phyloP scores from a whole-genome alignment of 257 asterid species.

The Craterostigma plantagineum region DNA sequence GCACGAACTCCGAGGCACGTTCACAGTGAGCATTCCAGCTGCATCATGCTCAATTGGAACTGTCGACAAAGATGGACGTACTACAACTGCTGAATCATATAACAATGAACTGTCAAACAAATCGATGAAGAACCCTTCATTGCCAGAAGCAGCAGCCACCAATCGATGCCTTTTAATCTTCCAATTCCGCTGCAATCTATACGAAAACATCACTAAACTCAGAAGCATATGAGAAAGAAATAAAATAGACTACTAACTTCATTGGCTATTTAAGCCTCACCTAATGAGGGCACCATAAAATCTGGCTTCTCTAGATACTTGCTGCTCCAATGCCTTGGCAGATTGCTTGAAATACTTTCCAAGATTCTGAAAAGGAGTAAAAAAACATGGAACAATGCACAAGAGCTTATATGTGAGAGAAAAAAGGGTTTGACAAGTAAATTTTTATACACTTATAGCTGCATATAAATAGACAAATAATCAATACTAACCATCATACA shows the following conservation, averaged over 20 bases:
- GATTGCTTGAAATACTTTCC: conserved; percentile 96
- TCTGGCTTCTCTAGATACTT: conserved; percentile 80
- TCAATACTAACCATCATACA: background rate
- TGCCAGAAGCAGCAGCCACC: conserved; percentile 90
- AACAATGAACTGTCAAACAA: conserved; percentile 73
- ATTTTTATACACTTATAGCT: conserved; percentile 3
- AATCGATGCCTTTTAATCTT: conserved; percentile 75
- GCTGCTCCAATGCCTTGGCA: conserved; percentile 74
- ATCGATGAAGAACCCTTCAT: conserved; percentile 88
- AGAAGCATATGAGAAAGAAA: conserved; percentile 1
- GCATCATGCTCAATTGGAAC: conserved; percentile 76
- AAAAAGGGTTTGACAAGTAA: background rate
- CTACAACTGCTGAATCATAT: conserved; percentile 46
- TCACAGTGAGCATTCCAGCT: conserved; percentile 94
- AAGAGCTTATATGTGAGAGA: background rate
- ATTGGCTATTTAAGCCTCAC: conserved; percentile 16
- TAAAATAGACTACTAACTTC: conserved; percentile 6
- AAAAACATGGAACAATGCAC: conserved; percentile 4
- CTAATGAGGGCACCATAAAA: conserved; percentile 97
- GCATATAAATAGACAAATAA: conserved; percentile 5
- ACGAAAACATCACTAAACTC: conserved; percentile 1
- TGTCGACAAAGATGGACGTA: conserved; percentile 74
- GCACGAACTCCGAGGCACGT: conserved; percentile 56
- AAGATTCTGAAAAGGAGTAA: conserved; percentile 40
- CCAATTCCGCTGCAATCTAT: conserved; percentile 97